Evolutionary conservation across 257 asterid species (phyloP), one percentile per base, ranked within the genome.

Genomic region (Paulownia fortunei): DNA sequence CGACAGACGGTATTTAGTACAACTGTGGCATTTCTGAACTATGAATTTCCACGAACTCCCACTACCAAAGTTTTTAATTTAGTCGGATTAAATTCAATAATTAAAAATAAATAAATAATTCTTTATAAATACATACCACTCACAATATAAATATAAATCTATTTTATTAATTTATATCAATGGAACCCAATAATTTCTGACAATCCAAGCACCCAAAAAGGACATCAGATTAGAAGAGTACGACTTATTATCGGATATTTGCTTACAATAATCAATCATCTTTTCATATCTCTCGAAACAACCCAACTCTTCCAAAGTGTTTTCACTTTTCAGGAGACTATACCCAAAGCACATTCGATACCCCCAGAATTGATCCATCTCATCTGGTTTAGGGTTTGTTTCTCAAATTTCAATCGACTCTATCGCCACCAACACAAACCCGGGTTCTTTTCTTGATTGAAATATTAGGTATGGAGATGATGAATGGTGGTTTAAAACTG

Each of bases 401-500:
- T 39, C 71, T 51, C 64, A 15, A 73, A 23, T 60, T 74, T 54
- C 63, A 23, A 62, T 82, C 67, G 52, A 69, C 27, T 30, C 44
- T 19, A 36, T 76, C 51, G 47, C 34, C 36, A 0, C 69, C n/a
- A 24, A 49, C 61, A 7, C 76, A 46, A 77, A 77, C 63, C 41
- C 44, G 41, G 3, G 34, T 2, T n/a, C 32, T 65, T 21, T 2
- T 61, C 69, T 18, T 41, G 54, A 42, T 32, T 63, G 64, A 77
- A 21, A 16, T 52, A 47, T 58, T 67, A 39, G 79, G 23, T 71
- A 83, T 86, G 86, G 84, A 81, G 88, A 34, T 81, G 58, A 73
- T 74, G 75, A 80, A 58, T 19, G 78, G 85, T 85, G 78, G 76
- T 27, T 32, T 80, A 1, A 67, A 74, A 41, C 55, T 93, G 8